These are phyloP conservation scores for Cyclocybe aegerita DNA, from an alignment of 768 basidiomycete genomes.

Conservation along the genomic window DNA sequence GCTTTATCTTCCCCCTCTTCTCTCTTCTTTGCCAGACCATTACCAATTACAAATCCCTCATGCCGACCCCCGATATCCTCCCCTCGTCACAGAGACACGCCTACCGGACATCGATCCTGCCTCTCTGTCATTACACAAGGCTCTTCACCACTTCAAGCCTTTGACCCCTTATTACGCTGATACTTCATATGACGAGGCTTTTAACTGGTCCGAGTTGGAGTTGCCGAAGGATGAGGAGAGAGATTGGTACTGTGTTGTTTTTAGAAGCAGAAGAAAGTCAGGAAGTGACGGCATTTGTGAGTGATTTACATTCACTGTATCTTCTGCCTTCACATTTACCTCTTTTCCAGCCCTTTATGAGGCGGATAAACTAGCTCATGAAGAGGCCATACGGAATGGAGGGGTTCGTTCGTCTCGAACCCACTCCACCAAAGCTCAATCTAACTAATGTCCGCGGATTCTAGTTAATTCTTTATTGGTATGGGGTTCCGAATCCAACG, in stretches of 20 bases:
- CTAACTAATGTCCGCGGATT: constrained; percentile 9
- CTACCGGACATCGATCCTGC: constrained; percentile 85
- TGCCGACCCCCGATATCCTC: constrained; percentile 29
- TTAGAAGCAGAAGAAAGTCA: constrained; percentile 72
- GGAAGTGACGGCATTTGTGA: constrained; percentile 70
- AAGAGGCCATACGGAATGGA: constrained; percentile 88
- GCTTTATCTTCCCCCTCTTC: constrained; percentile 81
- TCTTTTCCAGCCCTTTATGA: constrained; percentile 67
- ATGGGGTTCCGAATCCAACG: constrained; percentile 73
- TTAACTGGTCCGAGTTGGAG: constrained; percentile 81
- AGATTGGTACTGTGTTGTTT: constrained; percentile 93
- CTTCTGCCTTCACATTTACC: neutral
- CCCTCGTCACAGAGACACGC: constrained; percentile 66
- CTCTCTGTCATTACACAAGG: constrained; percentile 83
- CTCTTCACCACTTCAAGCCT: constrained; percentile 76
- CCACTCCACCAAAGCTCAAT: neutral
- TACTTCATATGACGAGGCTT: constrained; percentile 68
- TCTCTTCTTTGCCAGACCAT: constrained; percentile 68
- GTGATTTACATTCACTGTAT: constrained; percentile 19
- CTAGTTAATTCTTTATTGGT: constrained; percentile 91
- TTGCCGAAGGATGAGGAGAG: constrained; percentile 72
- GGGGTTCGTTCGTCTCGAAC: constrained; percentile 51
- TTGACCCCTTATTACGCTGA: constrained; percentile 58
- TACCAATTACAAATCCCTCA: constrained; percentile 28
- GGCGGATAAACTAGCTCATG: constrained; percentile 85